A percentile compares a stretch with the other conserved stretches of the same genome.
Evolutionary conservation across 805 yeast genomes (phyloP).

Genomic region (Schizosaccharomyces cryophilus): DNA sequence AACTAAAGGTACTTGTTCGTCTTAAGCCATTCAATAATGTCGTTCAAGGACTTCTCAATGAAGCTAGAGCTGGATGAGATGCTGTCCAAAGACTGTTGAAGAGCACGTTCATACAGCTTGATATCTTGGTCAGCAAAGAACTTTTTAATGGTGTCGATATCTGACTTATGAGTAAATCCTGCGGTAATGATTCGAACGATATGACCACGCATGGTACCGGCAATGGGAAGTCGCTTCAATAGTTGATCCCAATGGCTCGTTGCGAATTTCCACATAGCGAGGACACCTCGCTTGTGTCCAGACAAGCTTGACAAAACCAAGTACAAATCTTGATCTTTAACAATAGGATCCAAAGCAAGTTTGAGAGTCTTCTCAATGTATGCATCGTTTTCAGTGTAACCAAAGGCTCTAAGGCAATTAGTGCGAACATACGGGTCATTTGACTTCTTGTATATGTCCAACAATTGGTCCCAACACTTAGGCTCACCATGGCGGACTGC

Average conservation of each 20-base stretch:
- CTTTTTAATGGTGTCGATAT: slow-evolving; percentile 16
- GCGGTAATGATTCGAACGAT: slow-evolving; percentile 40
- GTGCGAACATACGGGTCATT: slow-evolving; percentile 39
- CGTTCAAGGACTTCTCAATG: slow-evolving; percentile 18
- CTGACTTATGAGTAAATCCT: slow-evolving; percentile 31
- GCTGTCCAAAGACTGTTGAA: slow-evolving; percentile 31
- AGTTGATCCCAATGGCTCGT: slow-evolving; percentile 48
- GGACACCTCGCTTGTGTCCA: slow-evolving; percentile 36
- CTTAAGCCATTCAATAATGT: slow-evolving; percentile 12
- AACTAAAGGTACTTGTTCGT: background rate
- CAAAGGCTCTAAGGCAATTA: slow-evolving; percentile 45
- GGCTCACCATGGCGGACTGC: slow-evolving; percentile 42
- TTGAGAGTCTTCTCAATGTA: slow-evolving; percentile 32
- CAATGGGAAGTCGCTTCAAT: slow-evolving; percentile 48
- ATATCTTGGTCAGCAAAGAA: slow-evolving; percentile 26
- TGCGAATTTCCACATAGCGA: slow-evolving; percentile 48
- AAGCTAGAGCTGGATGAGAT: slow-evolving; percentile 27
- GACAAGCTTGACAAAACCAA: slow-evolving; percentile 57
- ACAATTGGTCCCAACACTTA: slow-evolving; percentile 37
- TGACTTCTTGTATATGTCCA: slow-evolving; percentile 35
- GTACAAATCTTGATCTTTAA: slow-evolving; percentile 46
- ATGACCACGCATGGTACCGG: slow-evolving; percentile 52
- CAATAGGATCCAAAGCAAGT: slow-evolving; percentile 29
- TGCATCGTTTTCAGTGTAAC: slow-evolving; percentile 30
- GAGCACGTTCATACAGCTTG: slow-evolving; percentile 35